Evolutionary conservation across 2,329 filamentous ascomycete genomes (phyloP).

Genomic region (Cladosporium sphaerospermum): DNA sequence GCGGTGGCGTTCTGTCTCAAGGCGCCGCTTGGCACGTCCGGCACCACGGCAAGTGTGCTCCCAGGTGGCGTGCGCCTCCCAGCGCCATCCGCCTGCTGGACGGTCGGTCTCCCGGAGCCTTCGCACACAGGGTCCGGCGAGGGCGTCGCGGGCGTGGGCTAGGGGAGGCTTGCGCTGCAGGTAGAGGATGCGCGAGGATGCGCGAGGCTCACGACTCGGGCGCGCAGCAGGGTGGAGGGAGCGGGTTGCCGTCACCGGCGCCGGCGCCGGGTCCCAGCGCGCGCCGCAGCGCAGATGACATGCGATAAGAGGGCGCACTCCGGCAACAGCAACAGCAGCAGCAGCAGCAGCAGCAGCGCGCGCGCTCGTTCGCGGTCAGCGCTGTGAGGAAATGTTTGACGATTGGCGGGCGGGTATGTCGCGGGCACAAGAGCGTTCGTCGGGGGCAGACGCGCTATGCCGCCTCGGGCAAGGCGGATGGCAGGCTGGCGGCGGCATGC

Average conservation of each 20-base stretch:
- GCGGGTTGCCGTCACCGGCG: no score
- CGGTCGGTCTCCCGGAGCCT: not conserved
- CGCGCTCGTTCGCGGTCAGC: no score
- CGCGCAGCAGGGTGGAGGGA: not conserved
- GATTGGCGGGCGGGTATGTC: constrained; percentile 2
- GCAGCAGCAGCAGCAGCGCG: no score
- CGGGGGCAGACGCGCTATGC: not conserved
- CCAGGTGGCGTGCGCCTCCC: constrained; percentile 9
- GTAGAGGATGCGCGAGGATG: not conserved
- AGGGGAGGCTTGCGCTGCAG: not conserved
- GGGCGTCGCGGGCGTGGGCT: not conserved
- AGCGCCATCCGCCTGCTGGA: constrained; percentile 5
- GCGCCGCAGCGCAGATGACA: not conserved
- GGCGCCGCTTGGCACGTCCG: not conserved
- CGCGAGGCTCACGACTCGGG: not conserved
- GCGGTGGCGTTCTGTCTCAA: not conserved
- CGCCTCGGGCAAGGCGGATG: not conserved
- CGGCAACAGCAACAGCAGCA: not conserved
- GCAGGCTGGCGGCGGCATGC: not conserved
- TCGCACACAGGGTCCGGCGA: not conserved
- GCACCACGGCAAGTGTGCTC: constrained; percentile 2
- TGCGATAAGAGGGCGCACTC: not conserved
- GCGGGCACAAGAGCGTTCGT: constrained; percentile 1
- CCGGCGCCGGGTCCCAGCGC: no score
- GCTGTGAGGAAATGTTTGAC: constrained; percentile 4